Evolutionary conservation across 1,139 yeast genomes (phyloP).

Genomic region (Pichia sp.): DNA sequence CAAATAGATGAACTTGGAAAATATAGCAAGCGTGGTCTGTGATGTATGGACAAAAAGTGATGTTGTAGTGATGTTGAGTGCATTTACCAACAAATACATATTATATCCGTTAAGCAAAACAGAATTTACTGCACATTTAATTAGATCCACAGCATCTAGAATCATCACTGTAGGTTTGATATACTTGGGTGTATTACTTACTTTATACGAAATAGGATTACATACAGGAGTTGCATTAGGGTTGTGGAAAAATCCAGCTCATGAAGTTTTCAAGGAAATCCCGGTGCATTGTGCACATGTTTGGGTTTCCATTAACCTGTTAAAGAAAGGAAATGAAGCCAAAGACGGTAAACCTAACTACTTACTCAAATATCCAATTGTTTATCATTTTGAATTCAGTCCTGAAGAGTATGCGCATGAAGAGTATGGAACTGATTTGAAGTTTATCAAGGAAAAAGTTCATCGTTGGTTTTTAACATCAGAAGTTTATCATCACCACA

Average conservation of each 20-base stretch:
- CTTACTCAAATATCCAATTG: conserved; percentile 37
- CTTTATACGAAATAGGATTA: conserved; percentile 40
- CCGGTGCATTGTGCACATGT: conserved; percentile 78
- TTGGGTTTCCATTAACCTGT: conserved; percentile 45
- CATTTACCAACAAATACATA: conserved; percentile 13
- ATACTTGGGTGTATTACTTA: conserved; percentile 32
- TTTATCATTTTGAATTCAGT: conserved; percentile 68
- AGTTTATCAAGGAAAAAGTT: conserved; percentile 50
- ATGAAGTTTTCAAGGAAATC: conserved; percentile 58
- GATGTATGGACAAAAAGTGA: neutral
- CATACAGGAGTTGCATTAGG: conserved; percentile 44
- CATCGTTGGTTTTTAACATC: conserved; percentile 50
- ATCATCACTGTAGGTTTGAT: conserved; percentile 39
- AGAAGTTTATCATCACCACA: conserved; percentile 32
- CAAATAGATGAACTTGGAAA: neutral
- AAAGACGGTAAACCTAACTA: conserved; percentile 14
- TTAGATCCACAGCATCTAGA: conserved; percentile 20
- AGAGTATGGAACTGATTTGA: conserved; percentile 64
- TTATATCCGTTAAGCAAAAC: conserved; percentile 11
- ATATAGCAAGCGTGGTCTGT: neutral
- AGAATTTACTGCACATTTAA: conserved; percentile 22
- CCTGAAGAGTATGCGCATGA: conserved; percentile 74
- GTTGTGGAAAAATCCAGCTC: conserved; percentile 57
- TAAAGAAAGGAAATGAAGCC: conserved; percentile 24
- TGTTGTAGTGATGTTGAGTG: conserved; percentile 1